Conservation (phyloP, 208 protist genomes). For the Naegleria gruberi region DNA sequence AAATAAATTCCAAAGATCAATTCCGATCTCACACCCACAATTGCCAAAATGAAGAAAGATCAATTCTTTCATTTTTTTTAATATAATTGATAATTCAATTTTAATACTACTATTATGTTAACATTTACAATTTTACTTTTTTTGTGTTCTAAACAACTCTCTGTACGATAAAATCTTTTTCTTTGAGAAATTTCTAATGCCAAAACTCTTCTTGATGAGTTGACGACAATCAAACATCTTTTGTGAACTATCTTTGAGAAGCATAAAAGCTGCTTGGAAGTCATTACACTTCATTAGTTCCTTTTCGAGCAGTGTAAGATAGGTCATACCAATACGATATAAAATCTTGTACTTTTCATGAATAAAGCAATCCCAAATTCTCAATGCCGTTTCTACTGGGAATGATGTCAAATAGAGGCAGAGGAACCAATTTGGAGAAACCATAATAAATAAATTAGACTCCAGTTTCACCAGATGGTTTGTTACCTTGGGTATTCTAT, state of each 20-base stretch:
- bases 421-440: neutral
- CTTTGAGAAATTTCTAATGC: neutral
- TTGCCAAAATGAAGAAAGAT: no score
- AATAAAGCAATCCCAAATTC: constrained; percentile 16
- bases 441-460: neutral
- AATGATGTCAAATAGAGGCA: neutral
- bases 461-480: neutral
- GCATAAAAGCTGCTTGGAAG: neutral
- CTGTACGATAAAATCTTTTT: neutral
- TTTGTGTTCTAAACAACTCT: neutral
- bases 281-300: neutral
- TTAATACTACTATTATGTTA: no score
- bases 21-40: no score
- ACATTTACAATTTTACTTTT: no score
- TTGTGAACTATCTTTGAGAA: neutral
- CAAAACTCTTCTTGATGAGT: neutral
- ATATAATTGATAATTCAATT: no score
- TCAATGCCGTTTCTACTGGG: neutral
- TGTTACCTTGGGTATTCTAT: neutral
- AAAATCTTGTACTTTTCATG: constrained; percentile 9
- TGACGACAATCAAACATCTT: neutral
- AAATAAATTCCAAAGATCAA: no score
- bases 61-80: no score
- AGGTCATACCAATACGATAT: neutral
- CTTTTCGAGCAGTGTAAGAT: neutral